These are phyloP conservation scores for Friedmanniomyces endolithicus DNA, from an alignment of 495 filamentous ascomycete genomes.

Conservation along the genomic window DNA sequence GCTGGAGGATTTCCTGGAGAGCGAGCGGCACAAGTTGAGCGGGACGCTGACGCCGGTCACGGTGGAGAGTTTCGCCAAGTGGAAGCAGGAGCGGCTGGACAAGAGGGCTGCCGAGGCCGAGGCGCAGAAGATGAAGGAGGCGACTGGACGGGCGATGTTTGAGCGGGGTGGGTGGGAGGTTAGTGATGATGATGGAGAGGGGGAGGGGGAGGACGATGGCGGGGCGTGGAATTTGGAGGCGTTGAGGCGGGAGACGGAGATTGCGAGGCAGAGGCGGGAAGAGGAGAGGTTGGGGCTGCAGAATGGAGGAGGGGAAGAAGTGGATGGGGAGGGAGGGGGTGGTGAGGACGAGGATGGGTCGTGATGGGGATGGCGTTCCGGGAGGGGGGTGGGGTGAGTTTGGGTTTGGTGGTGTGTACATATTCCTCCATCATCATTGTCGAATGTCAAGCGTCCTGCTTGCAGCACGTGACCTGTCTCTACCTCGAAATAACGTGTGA, in stretches of 20 bases:
- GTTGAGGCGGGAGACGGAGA: constrained; percentile 36
- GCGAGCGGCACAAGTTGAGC: constrained; percentile 82
- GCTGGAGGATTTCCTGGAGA: constrained; percentile 93
- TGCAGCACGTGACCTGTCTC: no score
- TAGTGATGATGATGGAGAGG: constrained; percentile 52
- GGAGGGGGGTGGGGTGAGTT: background rate
- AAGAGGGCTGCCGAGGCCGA: constrained; percentile 92
- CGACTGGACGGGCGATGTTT: constrained; percentile 86
- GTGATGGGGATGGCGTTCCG: background rate
- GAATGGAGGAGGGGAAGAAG: background rate
- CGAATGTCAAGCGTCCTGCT: no score
- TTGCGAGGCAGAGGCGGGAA: constrained; percentile 47
- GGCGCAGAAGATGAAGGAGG: constrained; percentile 80
- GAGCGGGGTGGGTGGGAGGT: constrained; percentile 87
- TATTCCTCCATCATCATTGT: no score
- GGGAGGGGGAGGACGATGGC: constrained; percentile 41
- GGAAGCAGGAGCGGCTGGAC: constrained; percentile 85
- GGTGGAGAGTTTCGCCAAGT: constrained; percentile 78
- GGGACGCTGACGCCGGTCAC: constrained; percentile 88
- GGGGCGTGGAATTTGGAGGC: constrained; percentile 64
- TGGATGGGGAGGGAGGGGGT: background rate
- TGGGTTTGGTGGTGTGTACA: no score
- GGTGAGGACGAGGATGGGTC: background rate
- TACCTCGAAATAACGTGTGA: no score
- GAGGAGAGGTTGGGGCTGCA: constrained; percentile 39